Evolutionary conservation across 2,329 filamentous ascomycete genomes (phyloP), one percentile per base, ranked within the genome.

Genomic region (Colletotrichum ledebouriae): DNA sequence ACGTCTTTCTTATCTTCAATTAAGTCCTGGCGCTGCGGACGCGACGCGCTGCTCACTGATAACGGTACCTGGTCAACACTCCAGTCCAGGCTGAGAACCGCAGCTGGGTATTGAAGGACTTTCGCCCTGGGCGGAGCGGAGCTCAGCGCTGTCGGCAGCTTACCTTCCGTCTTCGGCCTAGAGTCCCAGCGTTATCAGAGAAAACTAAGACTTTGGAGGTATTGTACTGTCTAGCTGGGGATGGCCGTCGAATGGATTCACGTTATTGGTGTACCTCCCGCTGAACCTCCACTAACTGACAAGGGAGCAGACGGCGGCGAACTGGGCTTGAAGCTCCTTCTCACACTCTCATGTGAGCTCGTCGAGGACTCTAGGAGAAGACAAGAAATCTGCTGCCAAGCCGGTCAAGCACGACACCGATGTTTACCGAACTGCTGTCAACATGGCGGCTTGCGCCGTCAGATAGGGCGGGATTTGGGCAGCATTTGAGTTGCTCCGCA

Each of bases 81-180:
- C 53, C 44, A 37, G 59, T 52, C 53, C 44, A 37, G 59, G 44
- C 42, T 52, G 44, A 17, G 42, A 15, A 58, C 50, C 20, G 44
- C 64, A 58, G 42, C 49, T 41, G 42, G 37, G 49, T 12, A 29
- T 13, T 12, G 17, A 29, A 13, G 10, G 6, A 29, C 34, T 44
- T 13, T 41, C 39, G 20, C 37, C 15, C 39, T 61, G 44, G 53
- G 59, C 37, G 50, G 29, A 58, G 59, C 59, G 66, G 55, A 56
- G 41, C 20, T 47, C 53, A 59, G 61, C 55, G 25, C 39, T 15
- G 22, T 10, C 55, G 13, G 10, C 13, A 17, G 44, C 42, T 56
- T 29, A 68, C 66, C 61, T 68, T 65, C 66, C 55, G 41, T 39
- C 41, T 68, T 60, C 33, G 61, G 66, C 55, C 49, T 68, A 65